Evolutionary conservation across 2,329 filamentous ascomycete species (phyloP).

Genomic region (Fulvia fulva): DNA sequence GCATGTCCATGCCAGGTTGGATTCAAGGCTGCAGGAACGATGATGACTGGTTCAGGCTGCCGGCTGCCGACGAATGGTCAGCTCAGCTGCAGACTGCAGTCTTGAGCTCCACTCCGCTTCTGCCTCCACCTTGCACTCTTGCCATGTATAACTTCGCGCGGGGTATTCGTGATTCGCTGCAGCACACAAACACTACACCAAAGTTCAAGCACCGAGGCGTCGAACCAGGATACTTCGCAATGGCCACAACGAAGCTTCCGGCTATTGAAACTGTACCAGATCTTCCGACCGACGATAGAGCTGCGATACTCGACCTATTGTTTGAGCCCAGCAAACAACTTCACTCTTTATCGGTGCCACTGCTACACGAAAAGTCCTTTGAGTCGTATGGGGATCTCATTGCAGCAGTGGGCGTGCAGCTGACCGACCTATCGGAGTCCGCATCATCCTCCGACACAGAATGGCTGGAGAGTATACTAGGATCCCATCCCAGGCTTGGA

Average conservation of each 20-base stretch:
- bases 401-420: constrained; percentile 58
- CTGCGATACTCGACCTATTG: constrained; percentile 65
- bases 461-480: constrained; percentile 68
- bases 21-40: no score
- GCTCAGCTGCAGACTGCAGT: background rate
- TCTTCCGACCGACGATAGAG: constrained; percentile 54
- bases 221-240: background rate
- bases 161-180: background rate
- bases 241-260: constrained; percentile 48
- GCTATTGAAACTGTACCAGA: constrained; percentile 53
- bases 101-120: background rate
- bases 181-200: background rate
- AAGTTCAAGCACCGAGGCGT: background rate
- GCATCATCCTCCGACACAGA: constrained; percentile 48
- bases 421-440: constrained; percentile 57
- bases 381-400: constrained; percentile 67
- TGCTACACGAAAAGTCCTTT: constrained; percentile 60
- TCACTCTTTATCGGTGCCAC: constrained; percentile 65
- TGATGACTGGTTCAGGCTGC: no score
- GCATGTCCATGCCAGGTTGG: no score
- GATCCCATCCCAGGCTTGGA: constrained; percentile 78
- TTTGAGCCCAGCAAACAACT: constrained; percentile 79
- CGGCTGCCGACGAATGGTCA: background rate
- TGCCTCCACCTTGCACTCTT: background rate
- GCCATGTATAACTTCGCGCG: background rate